These are phyloP conservation scores for Coemansia sp. DNA, from an alignment of 192 early-diverging fungal genomes.

Conservation along the genomic window DNA sequence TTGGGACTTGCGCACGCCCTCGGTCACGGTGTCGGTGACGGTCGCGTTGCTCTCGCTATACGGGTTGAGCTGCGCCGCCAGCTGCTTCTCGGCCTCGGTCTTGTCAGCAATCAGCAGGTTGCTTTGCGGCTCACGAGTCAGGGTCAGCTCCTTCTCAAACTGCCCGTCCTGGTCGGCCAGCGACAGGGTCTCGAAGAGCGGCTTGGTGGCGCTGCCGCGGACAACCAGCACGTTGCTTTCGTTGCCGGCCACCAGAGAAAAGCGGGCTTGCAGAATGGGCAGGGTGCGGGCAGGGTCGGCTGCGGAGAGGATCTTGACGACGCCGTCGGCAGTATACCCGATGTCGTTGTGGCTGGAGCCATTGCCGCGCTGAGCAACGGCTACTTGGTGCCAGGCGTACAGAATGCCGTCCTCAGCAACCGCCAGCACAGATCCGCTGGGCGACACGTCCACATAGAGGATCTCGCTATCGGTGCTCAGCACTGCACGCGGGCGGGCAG, in stretches of 20 bases:
- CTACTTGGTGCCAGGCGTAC: constrained; percentile 35
- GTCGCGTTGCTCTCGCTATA: constrained; percentile 28
- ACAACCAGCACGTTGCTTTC: constrained; percentile 33
- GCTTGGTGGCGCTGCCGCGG: constrained; percentile 31
- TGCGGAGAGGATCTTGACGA: constrained; percentile 11
- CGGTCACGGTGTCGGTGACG: constrained; percentile 9
- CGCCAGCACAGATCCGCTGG: constrained; percentile 34
- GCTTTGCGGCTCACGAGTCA: constrained; percentile 23
- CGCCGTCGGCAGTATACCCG: constrained; percentile 33
- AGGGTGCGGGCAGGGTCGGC: not conserved
- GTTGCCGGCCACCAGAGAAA: constrained; percentile 35
- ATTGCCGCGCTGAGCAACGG: constrained; percentile 16
- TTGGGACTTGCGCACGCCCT: constrained; percentile 19
- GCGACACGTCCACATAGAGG: constrained; percentile 24
- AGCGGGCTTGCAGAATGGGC: constrained; percentile 30
- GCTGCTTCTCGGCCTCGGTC: constrained; percentile 19
- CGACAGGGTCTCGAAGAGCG: constrained; percentile 40
- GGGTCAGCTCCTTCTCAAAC: constrained; percentile 18
- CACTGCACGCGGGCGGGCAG: constrained; percentile 15
- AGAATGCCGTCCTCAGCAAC: constrained; percentile 29
- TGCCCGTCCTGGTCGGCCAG: constrained; percentile 28
- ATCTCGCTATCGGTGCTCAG: constrained; percentile 31
- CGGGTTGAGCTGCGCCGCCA: constrained; percentile 14
- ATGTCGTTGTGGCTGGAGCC: constrained; percentile 5
- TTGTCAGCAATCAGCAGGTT: constrained; percentile 12